A percentile compares a stretch with the other conserved stretches of the same genome.
These are phyloP conservation scores for Pestalotiopsis sp. DNA, from an alignment of 2,329 filamentous ascomycete species.

Conservation along the genomic window DNA sequence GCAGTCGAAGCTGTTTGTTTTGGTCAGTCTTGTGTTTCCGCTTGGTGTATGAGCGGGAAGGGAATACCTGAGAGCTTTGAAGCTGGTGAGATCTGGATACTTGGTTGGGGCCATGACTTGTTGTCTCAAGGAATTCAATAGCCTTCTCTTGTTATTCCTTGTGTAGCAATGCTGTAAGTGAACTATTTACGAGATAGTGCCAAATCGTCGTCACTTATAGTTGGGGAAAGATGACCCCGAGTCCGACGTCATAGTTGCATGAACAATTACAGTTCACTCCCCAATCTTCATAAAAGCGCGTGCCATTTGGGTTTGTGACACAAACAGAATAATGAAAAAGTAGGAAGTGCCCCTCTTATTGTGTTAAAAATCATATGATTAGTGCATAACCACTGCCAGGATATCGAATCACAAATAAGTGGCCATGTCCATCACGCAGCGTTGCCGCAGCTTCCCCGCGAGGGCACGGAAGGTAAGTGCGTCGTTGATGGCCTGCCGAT, in stretches of 20 bases:
- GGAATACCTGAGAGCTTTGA: conserved; percentile 35
- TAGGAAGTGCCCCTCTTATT: background rate
- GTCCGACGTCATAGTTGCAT: background rate
- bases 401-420: background rate
- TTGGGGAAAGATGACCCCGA: background rate
- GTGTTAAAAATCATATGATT: background rate
- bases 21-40: background rate
- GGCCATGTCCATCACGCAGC: background rate
- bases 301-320: background rate
- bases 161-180: background rate
- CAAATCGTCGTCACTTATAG: background rate
- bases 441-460: background rate
- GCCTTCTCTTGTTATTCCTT: no score
- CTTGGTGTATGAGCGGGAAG: no score
- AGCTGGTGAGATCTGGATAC: conserved; percentile 13
- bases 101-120: conserved; percentile 2
- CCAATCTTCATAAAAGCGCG: background rate
- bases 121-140: background rate
- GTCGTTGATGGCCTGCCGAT: background rate
- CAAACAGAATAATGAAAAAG: background rate
- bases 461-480: background rate
- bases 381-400: background rate
- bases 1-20: conserved; percentile 66
- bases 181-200: background rate
- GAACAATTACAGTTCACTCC: background rate